A percentile compares a stretch with the other conserved stretches of the same genome.
Conservation (phyloP, 768 basidiomycete genomes). For the Tulasnella sp. region DNA sequence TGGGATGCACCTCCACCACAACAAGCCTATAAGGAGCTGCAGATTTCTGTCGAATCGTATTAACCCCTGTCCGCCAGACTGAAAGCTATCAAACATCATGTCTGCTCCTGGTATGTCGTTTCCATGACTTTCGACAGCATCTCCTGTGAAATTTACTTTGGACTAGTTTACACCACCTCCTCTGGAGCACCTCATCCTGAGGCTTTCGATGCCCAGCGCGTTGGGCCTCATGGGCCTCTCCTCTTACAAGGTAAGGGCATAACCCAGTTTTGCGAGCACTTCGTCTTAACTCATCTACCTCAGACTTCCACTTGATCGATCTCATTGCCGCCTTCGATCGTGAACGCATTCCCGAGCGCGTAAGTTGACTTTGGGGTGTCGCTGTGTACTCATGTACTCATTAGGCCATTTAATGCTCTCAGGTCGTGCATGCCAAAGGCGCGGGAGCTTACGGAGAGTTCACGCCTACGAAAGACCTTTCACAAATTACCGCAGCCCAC, state of each 20-base stretch:
- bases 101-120: neutral
- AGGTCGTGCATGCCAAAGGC: conserved; percentile 76
- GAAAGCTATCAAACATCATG: too few relatives aligned
- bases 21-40: too few relatives aligned
- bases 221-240: conserved; percentile 68
- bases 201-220: conserved; percentile 70
- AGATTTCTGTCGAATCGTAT: too few relatives aligned
- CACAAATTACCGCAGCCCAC: conserved; percentile 30
- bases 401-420: too few relatives aligned
- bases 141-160: conserved; percentile 10
- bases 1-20: too few relatives aligned
- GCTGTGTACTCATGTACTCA: neutral
- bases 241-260: conserved; percentile 61
- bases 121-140: neutral
- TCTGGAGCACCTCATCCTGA: conserved; percentile 65
- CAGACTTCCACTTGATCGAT: conserved; percentile 84
- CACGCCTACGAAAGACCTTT: conserved; percentile 30
- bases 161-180: conserved; percentile 70
- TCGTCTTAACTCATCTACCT: neutral
- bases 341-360: conserved; percentile 31
- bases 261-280: neutral
- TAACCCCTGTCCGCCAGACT: too few relatives aligned
- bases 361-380: neutral
- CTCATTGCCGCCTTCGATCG: conserved; percentile 61
- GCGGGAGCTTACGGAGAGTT: conserved; percentile 40